Conservation (phyloP, 2,329 filamentous ascomycete genomes). For the Alternaria triticimaculans region DNA sequence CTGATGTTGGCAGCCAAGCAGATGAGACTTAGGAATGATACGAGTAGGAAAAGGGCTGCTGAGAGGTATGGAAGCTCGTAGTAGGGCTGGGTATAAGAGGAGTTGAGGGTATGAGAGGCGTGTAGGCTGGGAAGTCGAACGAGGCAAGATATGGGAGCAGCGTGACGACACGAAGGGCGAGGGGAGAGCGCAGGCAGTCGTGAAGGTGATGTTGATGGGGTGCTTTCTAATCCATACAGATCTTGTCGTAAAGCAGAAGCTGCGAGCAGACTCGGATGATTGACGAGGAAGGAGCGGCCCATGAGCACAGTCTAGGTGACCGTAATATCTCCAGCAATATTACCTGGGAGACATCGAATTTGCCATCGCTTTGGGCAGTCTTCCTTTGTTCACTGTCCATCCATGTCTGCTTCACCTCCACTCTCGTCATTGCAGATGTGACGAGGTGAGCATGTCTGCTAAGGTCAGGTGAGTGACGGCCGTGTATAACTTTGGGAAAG, state of each 20-base stretch:
- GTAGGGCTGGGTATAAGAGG: not conserved
- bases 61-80: not conserved
- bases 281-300: not conserved
- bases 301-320: not conserved
- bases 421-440: not conserved
- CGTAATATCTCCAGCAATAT: not conserved
- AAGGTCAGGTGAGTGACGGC: not conserved
- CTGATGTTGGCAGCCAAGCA: conserved; percentile 3
- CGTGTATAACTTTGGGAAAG: not conserved
- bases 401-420: not conserved
- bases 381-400: not conserved
- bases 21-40: not conserved
- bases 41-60: not conserved
- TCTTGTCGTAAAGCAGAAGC: not conserved
- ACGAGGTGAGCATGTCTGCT: not conserved
- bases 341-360: too few species aligned
- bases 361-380: not conserved
- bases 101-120: not conserved
- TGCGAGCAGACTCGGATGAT: not conserved
- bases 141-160: not conserved
- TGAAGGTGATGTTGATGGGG: not conserved
- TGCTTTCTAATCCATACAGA: not conserved
- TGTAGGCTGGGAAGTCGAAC: not conserved
- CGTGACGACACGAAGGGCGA: not conserved
- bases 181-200: not conserved